Evolutionary conservation across 768 basidiomycete genomes (phyloP), one percentile per base, ranked within the genome.

Genomic region (Trametopsis cervina): DNA sequence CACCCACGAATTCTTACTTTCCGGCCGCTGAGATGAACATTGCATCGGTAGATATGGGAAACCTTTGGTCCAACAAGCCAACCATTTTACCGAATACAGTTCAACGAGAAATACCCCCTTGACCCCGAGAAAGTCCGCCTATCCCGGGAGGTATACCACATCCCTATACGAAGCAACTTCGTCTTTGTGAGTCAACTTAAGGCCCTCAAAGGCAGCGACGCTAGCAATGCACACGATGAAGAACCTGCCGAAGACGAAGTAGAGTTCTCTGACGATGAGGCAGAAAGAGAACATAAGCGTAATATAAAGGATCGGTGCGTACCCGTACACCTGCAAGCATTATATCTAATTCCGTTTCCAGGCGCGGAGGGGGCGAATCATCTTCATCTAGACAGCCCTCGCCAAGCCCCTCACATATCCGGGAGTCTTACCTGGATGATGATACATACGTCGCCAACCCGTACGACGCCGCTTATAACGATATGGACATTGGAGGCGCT

Each of bases 251-350:
- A 89, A 17, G 79, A 90, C 47, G 95, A 97, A 60, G 59, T 89
- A 24, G 95, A 98, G 61, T 98, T 94, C 66, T 92, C 89, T 2
- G 95, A 98, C 55, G 95, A 98, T 56, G 95, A 98, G 63, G 76
- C 83, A 46, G 95, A 98, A 63, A 79, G 80, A 15, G 81, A 80
- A 23, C 76, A 83, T 60, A 88, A 77, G 66, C 70, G 76, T 44
- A 69, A 69, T 42, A 58, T 76, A 40, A 87, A 84, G 58, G 71
- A 73, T 55, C 81, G 73, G 84, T 84, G 52, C 42, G 76, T 50
- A 22, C 17, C 27, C 26, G 26, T 25, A 44, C 54, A 11, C 22
- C 61, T 44, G 21, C 1, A 3, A 42, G 29, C n/a, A 4, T 22
- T 18, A 6, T 18, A 13, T 12, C 38, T 38, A 12, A 23, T 29